Conservation (phyloP, 2,329 filamentous ascomycete genomes). For the Xylaria sp. region DNA sequence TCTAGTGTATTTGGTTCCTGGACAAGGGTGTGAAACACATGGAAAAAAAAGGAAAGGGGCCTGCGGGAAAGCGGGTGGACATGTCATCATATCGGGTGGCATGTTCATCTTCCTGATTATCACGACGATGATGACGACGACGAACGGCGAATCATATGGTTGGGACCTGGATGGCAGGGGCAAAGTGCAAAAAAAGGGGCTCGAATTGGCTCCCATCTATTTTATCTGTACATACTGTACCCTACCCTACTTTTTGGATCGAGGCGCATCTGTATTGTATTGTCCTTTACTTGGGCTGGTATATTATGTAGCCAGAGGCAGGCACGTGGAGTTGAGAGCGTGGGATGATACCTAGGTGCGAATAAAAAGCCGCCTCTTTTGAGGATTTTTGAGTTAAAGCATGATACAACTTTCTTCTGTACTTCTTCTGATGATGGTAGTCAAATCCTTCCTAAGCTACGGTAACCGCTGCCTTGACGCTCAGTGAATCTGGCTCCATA, state of each 20-base stretch:
- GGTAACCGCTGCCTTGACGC: neutral
- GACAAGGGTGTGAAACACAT: slow-evolving; percentile 21
- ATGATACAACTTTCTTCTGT: neutral
- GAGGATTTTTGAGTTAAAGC: neutral
- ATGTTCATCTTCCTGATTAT: slow-evolving; percentile 29
- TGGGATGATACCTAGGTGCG: slow-evolving; percentile 14
- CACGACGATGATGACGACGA: slow-evolving; percentile 32
- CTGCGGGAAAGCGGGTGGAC: slow-evolving; percentile 7
- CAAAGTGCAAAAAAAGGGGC: slow-evolving; percentile 1
- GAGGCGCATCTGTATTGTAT: slow-evolving; percentile 35
- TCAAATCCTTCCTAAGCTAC: neutral
- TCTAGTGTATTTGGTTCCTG: slow-evolving; percentile 20
- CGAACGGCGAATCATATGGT: slow-evolving; percentile 27
- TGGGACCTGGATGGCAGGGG: neutral
- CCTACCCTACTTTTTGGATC: slow-evolving; percentile 27
- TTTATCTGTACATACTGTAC: slow-evolving; percentile 32
- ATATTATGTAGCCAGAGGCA: slow-evolving; percentile 15
- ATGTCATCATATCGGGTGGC: slow-evolving; percentile 15
- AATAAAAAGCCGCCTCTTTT: slow-evolving; percentile 10
- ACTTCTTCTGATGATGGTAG: neutral
- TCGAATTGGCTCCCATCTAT: slow-evolving; percentile 13
- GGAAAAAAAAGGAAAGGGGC: slow-evolving; percentile 12
- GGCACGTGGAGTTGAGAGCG: slow-evolving; percentile 27
- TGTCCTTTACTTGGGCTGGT: slow-evolving; percentile 18
- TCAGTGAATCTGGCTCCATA: neutral